Evolutionary conservation across 1,139 yeast genomes (phyloP), one percentile per base, ranked within the genome.

Genomic region (Magnusiomyces tetraspermus): DNA sequence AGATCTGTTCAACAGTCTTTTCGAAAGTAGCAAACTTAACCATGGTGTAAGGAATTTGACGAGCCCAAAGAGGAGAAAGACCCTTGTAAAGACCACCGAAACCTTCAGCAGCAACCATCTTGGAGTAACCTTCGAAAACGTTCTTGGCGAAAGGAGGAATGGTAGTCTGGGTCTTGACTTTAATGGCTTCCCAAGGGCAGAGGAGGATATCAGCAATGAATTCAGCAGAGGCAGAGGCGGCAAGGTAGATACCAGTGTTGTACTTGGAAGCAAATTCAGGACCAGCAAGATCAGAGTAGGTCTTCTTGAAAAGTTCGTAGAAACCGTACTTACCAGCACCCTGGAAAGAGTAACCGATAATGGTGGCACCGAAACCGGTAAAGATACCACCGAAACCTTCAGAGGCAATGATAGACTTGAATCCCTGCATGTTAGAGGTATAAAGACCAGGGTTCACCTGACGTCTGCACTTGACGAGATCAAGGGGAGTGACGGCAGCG

Each of bases 251-350:
- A 5, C 81, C 77, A 17, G 95, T 85, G 68, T 80, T 82, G 73
- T 83, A 82, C 58, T 79, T 78, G 53, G 72, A 69, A 49, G 89
- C 84, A 56, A 61, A 58, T 57, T 83, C 81, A 44, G 77, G 79
- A 37, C 96, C 95, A 49, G 83, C 79, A 30, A 80, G 60, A 61
- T 80, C 82, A 53, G 82, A 71, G 69, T 88, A 90, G 54, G 78
- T 74, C 70, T 85, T 80, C 72, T 90, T 90, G 77, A 89, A 90
- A 63, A 74, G 77, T 71, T 90, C 97, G 71, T 90, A 90, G 70
- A 88, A 83, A 46, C 97, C 97, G 71, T 89, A 90, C 72, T 90
- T 90, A 63, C 96, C 96, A 55, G 96, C 95, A 63, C 97, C 97
- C 72, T 90, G 97, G 63, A 88, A 73, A 15, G 96, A 83, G 72